Conservation (phyloP, 306 rosid genomes). For the Acacia confusa region DNA sequence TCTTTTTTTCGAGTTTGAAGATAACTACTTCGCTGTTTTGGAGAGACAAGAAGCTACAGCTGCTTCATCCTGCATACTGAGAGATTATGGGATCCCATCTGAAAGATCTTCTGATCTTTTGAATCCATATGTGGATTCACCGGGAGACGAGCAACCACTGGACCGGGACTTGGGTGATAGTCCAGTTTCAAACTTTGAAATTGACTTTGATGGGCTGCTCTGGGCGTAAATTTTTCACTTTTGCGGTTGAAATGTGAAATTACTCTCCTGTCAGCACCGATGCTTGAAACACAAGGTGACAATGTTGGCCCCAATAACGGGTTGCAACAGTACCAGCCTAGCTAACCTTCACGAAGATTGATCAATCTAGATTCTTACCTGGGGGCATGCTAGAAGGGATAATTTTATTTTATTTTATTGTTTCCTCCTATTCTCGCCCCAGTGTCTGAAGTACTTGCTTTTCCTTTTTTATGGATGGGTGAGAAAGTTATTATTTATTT, state of each 20-base stretch:
- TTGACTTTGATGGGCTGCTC: constrained; percentile 70
- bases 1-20: constrained; percentile 86
- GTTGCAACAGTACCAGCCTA: constrained; percentile 13
- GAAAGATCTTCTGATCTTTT: constrained; percentile 82
- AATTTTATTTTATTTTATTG: background rate
- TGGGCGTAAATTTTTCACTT: constrained; percentile 52
- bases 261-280: background rate
- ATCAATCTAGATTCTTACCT: background rate
- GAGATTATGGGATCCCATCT: constrained; percentile 80
- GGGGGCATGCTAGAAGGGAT: constrained; percentile 14
- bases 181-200: constrained; percentile 76
- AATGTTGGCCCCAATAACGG: constrained; percentile 29
- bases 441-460: background rate
- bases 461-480: constrained; percentile 5
- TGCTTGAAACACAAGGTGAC: constrained; percentile 28
- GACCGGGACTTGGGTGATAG: constrained; percentile 56
- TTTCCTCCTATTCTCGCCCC: background rate
- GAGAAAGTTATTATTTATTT: constrained; percentile 7
- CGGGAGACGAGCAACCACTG: constrained; percentile 42
- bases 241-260: constrained; percentile 8
- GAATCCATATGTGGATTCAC: constrained; percentile 67
- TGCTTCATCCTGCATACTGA: constrained; percentile 69
- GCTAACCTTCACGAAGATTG: constrained; percentile 22
- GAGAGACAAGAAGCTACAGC: constrained; percentile 70
- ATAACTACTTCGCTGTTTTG: constrained; percentile 72